Evolutionary conservation across 1,284 basidiomycete genomes (phyloP), one percentile per base, ranked within the genome.

Genomic region (Leccinum huronense): DNA sequence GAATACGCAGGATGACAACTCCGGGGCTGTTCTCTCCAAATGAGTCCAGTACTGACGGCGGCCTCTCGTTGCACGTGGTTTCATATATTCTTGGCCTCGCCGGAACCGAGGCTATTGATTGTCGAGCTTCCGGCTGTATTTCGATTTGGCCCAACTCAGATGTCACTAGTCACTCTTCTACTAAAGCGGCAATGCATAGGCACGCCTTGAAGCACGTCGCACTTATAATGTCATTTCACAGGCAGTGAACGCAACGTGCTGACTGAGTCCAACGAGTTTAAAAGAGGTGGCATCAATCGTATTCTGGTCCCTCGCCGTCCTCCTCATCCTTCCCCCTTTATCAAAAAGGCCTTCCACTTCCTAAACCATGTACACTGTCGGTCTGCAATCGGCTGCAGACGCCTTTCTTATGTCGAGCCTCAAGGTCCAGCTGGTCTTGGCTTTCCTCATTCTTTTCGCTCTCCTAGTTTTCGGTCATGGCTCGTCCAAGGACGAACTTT

Each of bases 401-500:
- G 82, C 84, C 45, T 83, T 89, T 73, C 79, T 85, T 68, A 79
- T 86, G 72, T 81, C 85, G 71, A 80, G 82, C 58, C 78, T 85
- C 66, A 78, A 83, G 60, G 78, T 80, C 63, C 83, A 84, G 70
- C 80, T 88, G 69, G 79, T 83, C 56, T 70, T 87, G 66, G 82
- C 83, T 69, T 75, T 89, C 66, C 74, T 86, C 68, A 76, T 85
- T 74, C 77, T 87, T 70, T 75, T 83, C 66, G 81, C 84, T 59
- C 71, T 86, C 68, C 69, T 83, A 66, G 73, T 83, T 67, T 73
- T 81, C 76, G 73, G 76, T 73, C 66, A 78, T 76, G 64, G 69
- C 55, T 66, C 71, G 3, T 80, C 81, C 68, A 79, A 80, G 65
- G 80, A 83, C 65, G 69, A 78, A 58, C 73, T 77, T 30, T 79